phyloP scores from a whole-genome alignment of 1,284 basidiomycete genomes.

The Ceratobasidium sp. region DNA sequence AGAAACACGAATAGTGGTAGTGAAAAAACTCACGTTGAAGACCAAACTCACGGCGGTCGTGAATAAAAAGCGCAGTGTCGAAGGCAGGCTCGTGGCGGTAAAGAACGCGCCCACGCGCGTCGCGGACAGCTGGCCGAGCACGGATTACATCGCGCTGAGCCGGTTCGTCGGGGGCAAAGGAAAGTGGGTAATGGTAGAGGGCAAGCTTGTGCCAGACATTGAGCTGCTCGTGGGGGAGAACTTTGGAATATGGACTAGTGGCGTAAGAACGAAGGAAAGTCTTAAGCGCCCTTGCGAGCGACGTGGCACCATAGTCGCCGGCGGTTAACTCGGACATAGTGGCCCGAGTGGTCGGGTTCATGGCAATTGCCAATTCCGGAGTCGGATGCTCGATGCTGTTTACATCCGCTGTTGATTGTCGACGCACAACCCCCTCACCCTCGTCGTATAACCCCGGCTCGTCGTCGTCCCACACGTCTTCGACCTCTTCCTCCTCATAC shows the following conservation, averaged over 20 bases:
- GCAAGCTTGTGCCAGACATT: slow-evolving; percentile 11
- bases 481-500: not conserved
- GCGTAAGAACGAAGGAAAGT: not conserved
- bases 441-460: too few species aligned
- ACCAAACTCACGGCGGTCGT: not conserved
- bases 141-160: slow-evolving; percentile 15
- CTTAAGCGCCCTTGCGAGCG: not conserved
- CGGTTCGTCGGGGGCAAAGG: slow-evolving; percentile 14
- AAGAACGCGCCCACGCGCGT: not conserved
- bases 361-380: not conserved
- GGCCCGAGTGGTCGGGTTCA: too few species aligned
- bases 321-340: too few species aligned
- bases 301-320: not conserved
- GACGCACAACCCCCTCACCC: too few species aligned
- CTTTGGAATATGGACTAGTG: not conserved
- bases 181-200: not conserved
- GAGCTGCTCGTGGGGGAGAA: not conserved
- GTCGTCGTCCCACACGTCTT: not conserved
- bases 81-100: not conserved
- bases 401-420: too few species aligned
- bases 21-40: not conserved
- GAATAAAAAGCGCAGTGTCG: slow-evolving; percentile 1
- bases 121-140: too few species aligned
- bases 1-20: not conserved
- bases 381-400: not conserved